Percentiles rank a stretch among this genome's conserved stretches.
Evolutionary conservation across 2,329 filamentous ascomycete species (phyloP).

Genomic region (Hypoxylon sp.): DNA sequence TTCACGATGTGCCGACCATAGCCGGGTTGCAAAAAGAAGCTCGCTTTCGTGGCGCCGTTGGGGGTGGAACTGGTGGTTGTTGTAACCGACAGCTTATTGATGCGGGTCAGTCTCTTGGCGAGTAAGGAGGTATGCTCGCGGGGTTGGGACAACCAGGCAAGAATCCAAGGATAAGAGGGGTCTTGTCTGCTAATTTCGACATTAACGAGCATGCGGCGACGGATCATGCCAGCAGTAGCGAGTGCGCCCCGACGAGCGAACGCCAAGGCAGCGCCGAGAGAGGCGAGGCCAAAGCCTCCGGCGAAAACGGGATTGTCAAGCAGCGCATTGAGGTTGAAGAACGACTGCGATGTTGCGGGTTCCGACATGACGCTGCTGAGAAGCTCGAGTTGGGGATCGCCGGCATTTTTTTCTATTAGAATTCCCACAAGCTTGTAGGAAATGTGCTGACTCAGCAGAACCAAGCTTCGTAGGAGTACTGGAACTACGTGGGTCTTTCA

Average conservation of each 20-base stretch:
- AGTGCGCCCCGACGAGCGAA: conserved; percentile 85
- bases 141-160: conserved; percentile 93
- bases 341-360: conserved; percentile 46
- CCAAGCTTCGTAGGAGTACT: too few species aligned
- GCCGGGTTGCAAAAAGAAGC: conserved; percentile 91
- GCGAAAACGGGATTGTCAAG: conserved; percentile 76
- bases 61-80: conserved; percentile 70
- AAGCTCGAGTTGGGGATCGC: conserved; percentile 20
- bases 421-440: conserved; percentile 1
- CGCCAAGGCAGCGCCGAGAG: conserved; percentile 84
- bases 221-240: conserved; percentile 79
- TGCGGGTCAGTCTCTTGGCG: conserved; percentile 70
- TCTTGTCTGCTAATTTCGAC: conserved; percentile 97
- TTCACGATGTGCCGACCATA: conserved; percentile 91
- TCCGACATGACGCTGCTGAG: conserved; percentile 51
- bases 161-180: conserved; percentile 92
- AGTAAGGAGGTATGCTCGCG: conserved; percentile 75
- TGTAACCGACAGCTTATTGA: conserved; percentile 72
- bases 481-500: background rate
- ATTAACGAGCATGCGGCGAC: conserved; percentile 90
- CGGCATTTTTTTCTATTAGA: conserved; percentile 11
- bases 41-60: conserved; percentile 79
- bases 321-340: conserved; percentile 69
- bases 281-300: conserved; percentile 90
- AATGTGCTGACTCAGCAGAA: conserved; percentile 30